These are phyloP conservation scores for Fusarium duplospermum DNA, from an alignment of 2,329 filamentous ascomycete genomes.

Conservation along the genomic window DNA sequence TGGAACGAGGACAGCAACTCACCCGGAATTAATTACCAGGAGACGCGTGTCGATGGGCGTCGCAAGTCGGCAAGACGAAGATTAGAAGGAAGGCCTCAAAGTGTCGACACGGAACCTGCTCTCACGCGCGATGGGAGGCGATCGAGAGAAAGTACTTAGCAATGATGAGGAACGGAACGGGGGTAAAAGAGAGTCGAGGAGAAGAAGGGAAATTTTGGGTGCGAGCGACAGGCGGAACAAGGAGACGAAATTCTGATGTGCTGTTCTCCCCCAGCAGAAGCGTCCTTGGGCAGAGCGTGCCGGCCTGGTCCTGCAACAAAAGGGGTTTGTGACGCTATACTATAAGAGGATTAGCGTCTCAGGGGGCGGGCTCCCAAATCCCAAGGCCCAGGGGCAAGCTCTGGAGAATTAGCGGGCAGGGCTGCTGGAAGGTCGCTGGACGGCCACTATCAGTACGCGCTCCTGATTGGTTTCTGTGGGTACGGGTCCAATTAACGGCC, in stretches of 20 bases:
- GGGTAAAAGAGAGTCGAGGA: conserved; percentile 41
- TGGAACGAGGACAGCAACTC: conserved; percentile 42
- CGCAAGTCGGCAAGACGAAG: conserved; percentile 45
- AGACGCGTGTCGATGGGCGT: conserved; percentile 51
- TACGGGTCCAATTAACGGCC: conserved; percentile 39
- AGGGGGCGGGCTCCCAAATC: conserved; percentile 32
- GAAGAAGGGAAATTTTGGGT: conserved; percentile 48
- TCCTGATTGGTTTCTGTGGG: conserved; percentile 36
- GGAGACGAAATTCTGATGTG: conserved; percentile 50
- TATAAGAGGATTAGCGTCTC: conserved; percentile 37
- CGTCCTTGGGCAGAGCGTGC: conserved; percentile 39
- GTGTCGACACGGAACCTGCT: conserved; percentile 38
- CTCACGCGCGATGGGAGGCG: conserved; percentile 44
- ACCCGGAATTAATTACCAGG: conserved; percentile 42
- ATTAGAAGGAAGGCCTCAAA: conserved; percentile 40
- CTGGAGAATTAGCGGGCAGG: conserved; percentile 47
- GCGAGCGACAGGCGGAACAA: conserved; percentile 44
- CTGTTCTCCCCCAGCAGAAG: conserved; percentile 46
- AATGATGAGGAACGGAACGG: conserved; percentile 50
- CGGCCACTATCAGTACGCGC: neutral
- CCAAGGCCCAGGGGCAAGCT: conserved; percentile 37
- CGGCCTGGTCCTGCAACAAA: conserved; percentile 45
- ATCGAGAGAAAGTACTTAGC: conserved; percentile 50
- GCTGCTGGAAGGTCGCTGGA: conserved; percentile 34
- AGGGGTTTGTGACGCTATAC: conserved; percentile 48